Percentiles rank a stretch among this genome's conserved stretches.
Evolutionary conservation across 1,139 yeast species (phyloP).

Genomic region (Wickerhamiella pararugosa): DNA sequence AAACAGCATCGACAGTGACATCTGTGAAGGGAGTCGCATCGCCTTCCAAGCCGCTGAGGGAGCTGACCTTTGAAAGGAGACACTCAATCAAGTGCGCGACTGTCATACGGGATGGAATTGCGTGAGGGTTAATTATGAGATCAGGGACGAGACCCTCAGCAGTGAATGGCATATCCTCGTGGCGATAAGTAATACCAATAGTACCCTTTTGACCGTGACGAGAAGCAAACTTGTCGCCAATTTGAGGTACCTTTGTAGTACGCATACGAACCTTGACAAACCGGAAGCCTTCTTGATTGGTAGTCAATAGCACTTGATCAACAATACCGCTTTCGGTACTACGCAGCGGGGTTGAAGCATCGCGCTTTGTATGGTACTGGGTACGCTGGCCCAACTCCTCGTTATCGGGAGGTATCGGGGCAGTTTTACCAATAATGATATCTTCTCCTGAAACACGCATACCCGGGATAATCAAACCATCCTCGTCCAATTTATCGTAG

Average conservation of each 20-base stretch:
- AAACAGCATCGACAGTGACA: constrained; percentile 93
- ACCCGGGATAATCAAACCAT: constrained; percentile 96
- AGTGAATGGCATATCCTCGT: constrained; percentile 99
- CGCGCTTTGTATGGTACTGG: constrained; percentile 93
- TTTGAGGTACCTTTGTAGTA: constrained; percentile 95
- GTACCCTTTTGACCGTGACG: constrained; percentile 99
- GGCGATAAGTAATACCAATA: constrained; percentile 95
- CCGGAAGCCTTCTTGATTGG: constrained; percentile 94
- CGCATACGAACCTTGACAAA: constrained; percentile 98
- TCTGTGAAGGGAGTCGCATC: constrained; percentile 98
- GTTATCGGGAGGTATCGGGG: constrained; percentile 95
- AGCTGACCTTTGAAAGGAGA: constrained; percentile 85
- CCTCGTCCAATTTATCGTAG: constrained; percentile 93
- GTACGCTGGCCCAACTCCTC: constrained; percentile 98
- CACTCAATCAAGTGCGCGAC: constrained; percentile 99
- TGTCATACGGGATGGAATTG: constrained; percentile 99
- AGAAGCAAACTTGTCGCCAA: constrained; percentile 98
- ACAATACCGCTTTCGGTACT: constrained; percentile 97
- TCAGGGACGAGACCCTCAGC: constrained; percentile 95
- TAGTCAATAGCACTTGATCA: constrained; percentile 90
- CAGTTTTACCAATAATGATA: constrained; percentile 94
- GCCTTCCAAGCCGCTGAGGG: constrained; percentile 92
- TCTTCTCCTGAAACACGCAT: constrained; percentile 98
- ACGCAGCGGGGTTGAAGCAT: constrained; percentile 94
- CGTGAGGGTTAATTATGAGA: constrained; percentile 94